These are phyloP conservation scores for Tetracladium setigerum DNA, from an alignment of 495 filamentous ascomycete species.

Conservation along the genomic window DNA sequence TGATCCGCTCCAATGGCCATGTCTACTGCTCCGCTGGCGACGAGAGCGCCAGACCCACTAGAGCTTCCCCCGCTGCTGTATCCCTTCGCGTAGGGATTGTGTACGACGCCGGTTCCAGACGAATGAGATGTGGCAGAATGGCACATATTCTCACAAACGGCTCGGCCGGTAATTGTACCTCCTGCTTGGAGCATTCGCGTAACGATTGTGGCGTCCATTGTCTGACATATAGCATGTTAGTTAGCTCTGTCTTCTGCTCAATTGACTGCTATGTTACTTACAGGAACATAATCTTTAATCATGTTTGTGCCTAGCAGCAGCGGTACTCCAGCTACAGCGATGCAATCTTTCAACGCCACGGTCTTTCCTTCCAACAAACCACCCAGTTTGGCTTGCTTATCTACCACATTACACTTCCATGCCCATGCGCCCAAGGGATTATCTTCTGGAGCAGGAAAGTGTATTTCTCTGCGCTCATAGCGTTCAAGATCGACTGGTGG, in stretches of 20 bases:
- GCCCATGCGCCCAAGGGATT: constrained; percentile 36
- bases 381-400: constrained; percentile 8
- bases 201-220: constrained; percentile 37
- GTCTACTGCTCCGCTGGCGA: constrained; percentile 33
- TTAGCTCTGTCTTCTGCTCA: constrained; percentile 8
- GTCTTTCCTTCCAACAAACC: constrained; percentile 16
- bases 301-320: constrained; percentile 19
- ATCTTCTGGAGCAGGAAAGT: constrained; percentile 18
- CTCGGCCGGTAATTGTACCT: constrained; percentile 33
- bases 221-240: neutral
- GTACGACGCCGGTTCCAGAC: constrained; percentile 33
- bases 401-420: constrained; percentile 19
- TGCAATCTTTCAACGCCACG: constrained; percentile 21
- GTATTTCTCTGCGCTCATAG: constrained; percentile 7
- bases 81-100: constrained; percentile 31
- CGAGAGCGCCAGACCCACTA: constrained; percentile 38
- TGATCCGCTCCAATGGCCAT: constrained; percentile 46
- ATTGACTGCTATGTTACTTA: constrained; percentile 19
- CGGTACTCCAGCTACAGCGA: constrained; percentile 17
- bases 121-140: constrained; percentile 32
- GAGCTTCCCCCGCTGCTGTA: constrained; percentile 43
- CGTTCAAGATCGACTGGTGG: constrained; percentile 6
- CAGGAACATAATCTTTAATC: constrained; percentile 29
- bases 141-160: constrained; percentile 37
- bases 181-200: constrained; percentile 40